Base-by-base conservation (phyloP, 495 filamentous ascomycete genomes). In the Hypoxylon crocopeplum region DNA sequence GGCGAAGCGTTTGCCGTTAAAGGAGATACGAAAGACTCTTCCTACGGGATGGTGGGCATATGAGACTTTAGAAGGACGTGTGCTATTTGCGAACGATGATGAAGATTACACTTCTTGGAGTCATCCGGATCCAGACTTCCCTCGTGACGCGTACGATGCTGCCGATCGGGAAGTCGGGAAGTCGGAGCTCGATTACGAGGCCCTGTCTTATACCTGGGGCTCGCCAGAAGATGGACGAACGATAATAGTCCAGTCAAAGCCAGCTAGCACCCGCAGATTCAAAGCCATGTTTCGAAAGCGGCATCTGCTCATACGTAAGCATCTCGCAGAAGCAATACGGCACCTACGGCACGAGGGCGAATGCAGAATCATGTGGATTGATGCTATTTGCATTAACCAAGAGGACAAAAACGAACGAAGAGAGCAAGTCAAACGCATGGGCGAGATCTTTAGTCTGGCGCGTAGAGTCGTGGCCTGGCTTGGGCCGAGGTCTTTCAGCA, bases 311-410 rank as follows among this genome's bases (percentile, higher is more conserved):
- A 44, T 61, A 20, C 15, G 10, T 5, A 27, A 11, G n/a, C 29
- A 55, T 19, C 49, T 61, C 25, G 13, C 22, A 3, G 25, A 40
- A 0, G 57, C 57, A 16, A 13, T 61, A 15, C 40, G 41, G 13
- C 11, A 61, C 8, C 57, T 61, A 1, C 57, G 57, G 6, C 40
- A 62, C 8, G 36, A 42, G 19, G 42, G 53, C 17, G 15, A 20
- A 15, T 3, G 13, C 19, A 33, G 65, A 2, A 40, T 52, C 25
- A 53, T 65, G 42, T 70, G 69, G 67, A 67, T 67, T 36, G 66
- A 69, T 33, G 59, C 53, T 12, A 36, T 72, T 1, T 72, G 66
- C 46, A 72, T 74, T 48, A 70, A 71, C 55, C 68, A 69, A 29
- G 17, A 46, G 0, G 61, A 70, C 47, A 7, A 24, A 13, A 40